These are phyloP conservation scores for Schizothecium vesticola DNA, from an alignment of 495 filamentous ascomycete species.

Conservation along the genomic window DNA sequence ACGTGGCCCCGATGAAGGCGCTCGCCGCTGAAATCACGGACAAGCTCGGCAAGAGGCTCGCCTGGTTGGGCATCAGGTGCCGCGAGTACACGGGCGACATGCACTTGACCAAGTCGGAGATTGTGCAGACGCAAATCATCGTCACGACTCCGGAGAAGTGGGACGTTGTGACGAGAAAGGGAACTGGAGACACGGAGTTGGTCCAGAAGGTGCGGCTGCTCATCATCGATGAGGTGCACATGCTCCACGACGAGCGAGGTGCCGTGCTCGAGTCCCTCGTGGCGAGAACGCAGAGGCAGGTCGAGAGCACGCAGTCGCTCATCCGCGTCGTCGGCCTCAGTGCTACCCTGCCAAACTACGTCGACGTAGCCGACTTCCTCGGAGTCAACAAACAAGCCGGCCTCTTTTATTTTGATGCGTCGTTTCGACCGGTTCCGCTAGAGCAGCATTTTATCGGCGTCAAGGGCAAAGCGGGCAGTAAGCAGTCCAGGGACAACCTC, in stretches of 20 bases:
- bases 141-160: conserved; percentile 99
- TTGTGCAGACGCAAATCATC: conserved; percentile 92
- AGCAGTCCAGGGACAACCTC: conserved; percentile 76
- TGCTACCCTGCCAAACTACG: conserved; percentile 90
- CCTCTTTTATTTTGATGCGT: conserved; percentile 93
- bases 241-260: conserved; percentile 97
- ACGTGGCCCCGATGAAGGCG: conserved; percentile 98
- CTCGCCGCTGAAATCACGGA: conserved; percentile 92
- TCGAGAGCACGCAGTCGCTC: conserved; percentile 94
- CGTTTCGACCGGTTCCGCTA: conserved; percentile 91
- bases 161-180: conserved; percentile 97
- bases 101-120: conserved; percentile 96
- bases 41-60: conserved; percentile 88
- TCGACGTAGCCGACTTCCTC: conserved; percentile 94
- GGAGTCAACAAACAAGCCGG: conserved; percentile 92
- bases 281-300: conserved; percentile 88
- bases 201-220: conserved; percentile 94
- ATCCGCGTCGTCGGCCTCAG: conserved; percentile 95
- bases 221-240: conserved; percentile 98
- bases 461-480: conserved; percentile 80
- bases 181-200: conserved; percentile 92
- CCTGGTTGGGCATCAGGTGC: conserved; percentile 84
- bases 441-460: conserved; percentile 97
- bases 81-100: conserved; percentile 96
- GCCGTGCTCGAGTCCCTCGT: conserved; percentile 94